Conservation (phyloP, 257 asterid genomes). For the Nicotiana tomentosiformis region DNA sequence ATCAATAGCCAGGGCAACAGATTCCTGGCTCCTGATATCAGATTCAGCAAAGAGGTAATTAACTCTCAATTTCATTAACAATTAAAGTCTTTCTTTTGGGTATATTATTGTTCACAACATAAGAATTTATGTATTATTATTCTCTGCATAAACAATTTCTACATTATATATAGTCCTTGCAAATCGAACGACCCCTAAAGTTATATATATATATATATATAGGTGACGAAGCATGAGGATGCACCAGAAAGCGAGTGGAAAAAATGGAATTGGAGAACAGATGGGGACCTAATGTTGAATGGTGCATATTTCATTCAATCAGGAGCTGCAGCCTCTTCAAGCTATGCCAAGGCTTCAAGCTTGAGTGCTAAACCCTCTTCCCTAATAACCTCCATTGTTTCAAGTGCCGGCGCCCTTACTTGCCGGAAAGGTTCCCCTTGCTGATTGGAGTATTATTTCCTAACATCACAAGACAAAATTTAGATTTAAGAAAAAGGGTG, state of each 20-base stretch:
- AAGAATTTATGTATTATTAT: background rate
- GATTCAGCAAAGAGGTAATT: conserved; percentile 58
- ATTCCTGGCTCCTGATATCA: conserved; percentile 56
- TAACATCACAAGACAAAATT: conserved; percentile 6
- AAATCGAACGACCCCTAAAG: background rate
- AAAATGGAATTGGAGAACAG: conserved; percentile 61
- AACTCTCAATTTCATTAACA: background rate
- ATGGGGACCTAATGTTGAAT: conserved; percentile 61
- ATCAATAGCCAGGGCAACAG: conserved; percentile 84
- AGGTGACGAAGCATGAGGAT: conserved; percentile 61
- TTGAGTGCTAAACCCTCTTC: conserved; percentile 50
- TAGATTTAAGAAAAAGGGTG: background rate
- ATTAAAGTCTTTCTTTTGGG: too few species aligned
- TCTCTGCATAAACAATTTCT: background rate
- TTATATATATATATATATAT: background rate
- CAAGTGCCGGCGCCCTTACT: conserved; percentile 36
- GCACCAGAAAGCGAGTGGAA: conserved; percentile 54
- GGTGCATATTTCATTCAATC: conserved; percentile 54
- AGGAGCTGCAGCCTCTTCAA: conserved; percentile 40
- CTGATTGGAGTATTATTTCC: background rate
- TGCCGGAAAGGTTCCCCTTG: conserved; percentile 46
- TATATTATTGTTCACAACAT: too few species aligned
- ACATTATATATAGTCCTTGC: background rate
- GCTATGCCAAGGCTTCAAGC: conserved; percentile 60
- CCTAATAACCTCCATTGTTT: conserved; percentile 39